A percentile compares a stretch with the other conserved stretches of the same genome.
Conservation (phyloP, 2,329 filamentous ascomycete genomes). For the Coleophoma eucalyptorum region DNA sequence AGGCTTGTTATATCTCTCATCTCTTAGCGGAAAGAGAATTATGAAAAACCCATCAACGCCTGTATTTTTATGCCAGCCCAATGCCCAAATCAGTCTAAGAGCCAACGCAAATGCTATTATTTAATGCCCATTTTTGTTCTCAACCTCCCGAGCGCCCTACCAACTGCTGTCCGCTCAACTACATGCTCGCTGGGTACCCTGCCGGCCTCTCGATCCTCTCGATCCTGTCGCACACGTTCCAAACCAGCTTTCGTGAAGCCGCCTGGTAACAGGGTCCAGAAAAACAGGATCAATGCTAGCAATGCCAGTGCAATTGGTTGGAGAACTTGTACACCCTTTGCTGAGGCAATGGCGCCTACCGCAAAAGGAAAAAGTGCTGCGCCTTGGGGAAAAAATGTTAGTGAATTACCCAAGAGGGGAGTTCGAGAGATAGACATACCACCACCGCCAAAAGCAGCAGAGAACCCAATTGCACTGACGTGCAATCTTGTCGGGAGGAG, state of each 20-base stretch:
- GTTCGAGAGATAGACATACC: constrained; percentile 33
- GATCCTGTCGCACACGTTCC: constrained; percentile 7
- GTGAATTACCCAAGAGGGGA: too few relatives aligned
- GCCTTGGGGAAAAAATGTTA: not conserved
- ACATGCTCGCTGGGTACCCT: not conserved
- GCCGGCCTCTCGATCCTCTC: constrained; percentile 6
- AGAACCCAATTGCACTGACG: constrained; percentile 76
- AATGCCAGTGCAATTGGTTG: constrained; percentile 52
- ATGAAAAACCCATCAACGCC: too few relatives aligned
- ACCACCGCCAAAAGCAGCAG: constrained; percentile 70
- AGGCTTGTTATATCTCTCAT: too few relatives aligned
- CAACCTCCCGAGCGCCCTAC: constrained; percentile 3
- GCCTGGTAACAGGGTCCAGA: constrained; percentile 41
- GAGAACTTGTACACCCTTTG: constrained; percentile 50
- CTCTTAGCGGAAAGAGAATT: too few relatives aligned
- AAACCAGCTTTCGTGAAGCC: constrained; percentile 20
- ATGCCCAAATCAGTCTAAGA: too few relatives aligned
- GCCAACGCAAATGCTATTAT: not conserved
- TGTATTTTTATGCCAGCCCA: too few relatives aligned
- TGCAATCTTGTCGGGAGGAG: constrained; percentile 70
- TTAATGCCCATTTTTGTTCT: constrained; percentile 4
- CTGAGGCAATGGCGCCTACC: constrained; percentile 63
- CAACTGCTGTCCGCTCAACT: not conserved
- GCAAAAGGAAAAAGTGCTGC: constrained; percentile 64
- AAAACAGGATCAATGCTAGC: constrained; percentile 38